Evolutionary conservation across 139 green algal genomes (phyloP).

Genomic region (Chlamydomonas sp.): DNA sequence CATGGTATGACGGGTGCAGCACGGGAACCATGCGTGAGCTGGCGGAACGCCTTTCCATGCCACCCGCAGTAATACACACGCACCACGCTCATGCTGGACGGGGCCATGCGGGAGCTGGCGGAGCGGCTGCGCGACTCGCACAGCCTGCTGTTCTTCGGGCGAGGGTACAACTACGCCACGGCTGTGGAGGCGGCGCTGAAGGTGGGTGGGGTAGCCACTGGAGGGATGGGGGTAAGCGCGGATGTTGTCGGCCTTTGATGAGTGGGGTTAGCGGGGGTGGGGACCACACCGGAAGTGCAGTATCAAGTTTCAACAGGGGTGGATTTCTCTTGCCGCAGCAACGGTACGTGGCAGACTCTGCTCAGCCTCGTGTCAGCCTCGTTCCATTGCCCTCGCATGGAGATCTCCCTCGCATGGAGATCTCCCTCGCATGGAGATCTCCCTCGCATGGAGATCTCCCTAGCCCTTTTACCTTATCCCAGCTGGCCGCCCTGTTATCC

Average conservation of each 20-base stretch:
- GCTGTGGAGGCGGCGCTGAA: slow-evolving; percentile 94
- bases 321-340: no score
- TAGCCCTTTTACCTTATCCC: neutral
- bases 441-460: neutral
- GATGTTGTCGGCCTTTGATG: neutral
- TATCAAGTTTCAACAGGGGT: no score
- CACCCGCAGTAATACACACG: slow-evolving; percentile 63
- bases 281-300: neutral
- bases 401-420: no score
- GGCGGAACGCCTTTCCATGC: slow-evolving; percentile 26
- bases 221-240: neutral
- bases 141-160: slow-evolving; percentile 90
- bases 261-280: neutral
- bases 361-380: neutral
- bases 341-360: no score
- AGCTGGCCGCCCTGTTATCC: neutral
- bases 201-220: slow-evolving; percentile 30
- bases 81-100: slow-evolving; percentile 77
- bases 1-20: no score
- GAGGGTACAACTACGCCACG: slow-evolving; percentile 97
- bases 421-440: neutral
- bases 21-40: no score
- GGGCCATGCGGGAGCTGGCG: slow-evolving; percentile 84
- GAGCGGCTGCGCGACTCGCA: slow-evolving; percentile 79
- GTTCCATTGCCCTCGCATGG: no score